Base-by-base conservation (phyloP, 495 filamentous ascomycete genomes). In the Xylaria flabelliformis region DNA sequence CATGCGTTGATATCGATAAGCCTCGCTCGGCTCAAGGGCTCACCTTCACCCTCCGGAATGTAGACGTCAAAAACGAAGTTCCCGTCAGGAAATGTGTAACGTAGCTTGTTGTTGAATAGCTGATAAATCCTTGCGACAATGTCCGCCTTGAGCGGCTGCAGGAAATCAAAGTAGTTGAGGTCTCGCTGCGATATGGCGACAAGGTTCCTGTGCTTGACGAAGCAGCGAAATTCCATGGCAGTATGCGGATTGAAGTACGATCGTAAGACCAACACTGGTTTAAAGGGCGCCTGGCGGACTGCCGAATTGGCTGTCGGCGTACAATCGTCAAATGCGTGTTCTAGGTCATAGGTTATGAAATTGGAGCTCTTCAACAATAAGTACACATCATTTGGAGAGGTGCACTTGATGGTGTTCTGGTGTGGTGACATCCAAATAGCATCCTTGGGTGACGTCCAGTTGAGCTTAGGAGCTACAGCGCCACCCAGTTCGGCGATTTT, bases 401-500 rank as follows among this genome's bases (percentile, higher is more conserved):
- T 88, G 82, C 96, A 99, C 79, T 97, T 93, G 76, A 97, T 90
- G 46, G 91, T 95, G 76, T 98, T 98, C 36, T 93, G 94, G 76
- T 84, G 85, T 1, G 93, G 90, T 17, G 88, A 88, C 82, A 99
- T 98, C 90, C 93, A 98, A n/a, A 92, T 93, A 10, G 96, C 97
- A 78, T 99, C 96, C 80, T 98, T 98, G 0, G 96, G 96, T 4
- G 93, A 89, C 39, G 94, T 97, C 96, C 96, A 99, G 85, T 98
- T 97, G 32, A 99, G 85, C 77, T 99, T 99, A 3, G 97, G 97
- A 0, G 90, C 88, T 0, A 94, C 94, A 42, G 89, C 89, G 70
- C 96, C 95, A 42, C 92, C 93, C 0, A 98, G 87, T 69, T 92
- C 89, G 4, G 86, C 76, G 73, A 99, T 97, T 5, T 89, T 91